phyloP scores from a whole-genome alignment of 495 filamentous ascomycete genomes.

The Wilcoxina mikolae region DNA sequence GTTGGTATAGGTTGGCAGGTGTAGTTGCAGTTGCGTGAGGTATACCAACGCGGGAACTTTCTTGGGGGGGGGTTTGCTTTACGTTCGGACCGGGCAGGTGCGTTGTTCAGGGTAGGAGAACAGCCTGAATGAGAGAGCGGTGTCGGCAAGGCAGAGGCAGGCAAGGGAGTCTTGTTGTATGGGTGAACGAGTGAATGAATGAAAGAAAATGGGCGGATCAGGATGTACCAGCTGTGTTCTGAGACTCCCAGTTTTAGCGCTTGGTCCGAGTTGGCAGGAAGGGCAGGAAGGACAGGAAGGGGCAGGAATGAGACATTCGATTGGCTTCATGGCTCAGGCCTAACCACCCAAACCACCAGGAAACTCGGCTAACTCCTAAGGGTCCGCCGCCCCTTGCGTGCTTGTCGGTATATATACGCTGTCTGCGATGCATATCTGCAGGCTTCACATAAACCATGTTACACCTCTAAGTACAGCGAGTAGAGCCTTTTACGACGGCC shows the following conservation, averaged over 20 bases:
- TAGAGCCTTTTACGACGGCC: too few species aligned
- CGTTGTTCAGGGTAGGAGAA: not conserved
- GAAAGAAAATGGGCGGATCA: not conserved
- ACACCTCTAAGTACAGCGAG: too few species aligned
- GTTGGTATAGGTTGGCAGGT: not conserved
- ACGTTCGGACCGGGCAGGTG: not conserved
- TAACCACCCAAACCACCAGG: not conserved
- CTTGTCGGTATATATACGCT: too few species aligned
- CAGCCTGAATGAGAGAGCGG: not conserved
- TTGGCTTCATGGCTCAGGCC: not conserved
- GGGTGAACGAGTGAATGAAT: not conserved
- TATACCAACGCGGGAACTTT: not conserved
- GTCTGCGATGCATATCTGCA: too few species aligned
- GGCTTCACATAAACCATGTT: too few species aligned
- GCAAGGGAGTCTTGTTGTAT: too few species aligned
- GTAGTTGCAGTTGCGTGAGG: not conserved
- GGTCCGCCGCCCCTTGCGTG: not conserved
- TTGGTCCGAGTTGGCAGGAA: not conserved
- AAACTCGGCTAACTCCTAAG: constrained; percentile 1
- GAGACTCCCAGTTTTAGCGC: not conserved
- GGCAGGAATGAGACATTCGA: not conserved
- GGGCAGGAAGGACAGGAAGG: not conserved
- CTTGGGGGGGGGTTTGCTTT: not conserved
- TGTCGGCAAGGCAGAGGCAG: not conserved
- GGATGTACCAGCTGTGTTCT: not conserved